Evolutionary conservation across 2,329 filamentous ascomycete species (phyloP).

Genomic region (Rhynchosporium graminicola): DNA sequence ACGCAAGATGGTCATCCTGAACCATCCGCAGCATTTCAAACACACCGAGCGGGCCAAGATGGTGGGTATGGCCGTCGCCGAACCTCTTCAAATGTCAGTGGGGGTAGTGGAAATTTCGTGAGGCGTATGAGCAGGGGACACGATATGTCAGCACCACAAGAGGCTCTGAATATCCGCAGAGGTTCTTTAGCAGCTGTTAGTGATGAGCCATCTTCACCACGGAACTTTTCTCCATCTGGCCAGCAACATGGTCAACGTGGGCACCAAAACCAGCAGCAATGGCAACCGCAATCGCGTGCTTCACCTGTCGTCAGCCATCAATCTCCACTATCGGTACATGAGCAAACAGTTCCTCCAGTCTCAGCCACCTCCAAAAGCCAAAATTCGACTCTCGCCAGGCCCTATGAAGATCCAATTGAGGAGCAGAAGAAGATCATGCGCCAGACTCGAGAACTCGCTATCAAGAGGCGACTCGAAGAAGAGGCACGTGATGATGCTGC

Average conservation of each 20-base stretch:
- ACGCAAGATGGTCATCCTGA: slow-evolving; percentile 71
- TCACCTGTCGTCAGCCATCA: slow-evolving; percentile 41
- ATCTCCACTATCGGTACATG: slow-evolving; percentile 38
- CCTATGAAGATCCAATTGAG: slow-evolving; percentile 56
- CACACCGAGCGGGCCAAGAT: slow-evolving; percentile 67
- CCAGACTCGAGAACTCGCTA: slow-evolving; percentile 67
- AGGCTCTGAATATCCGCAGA: slow-evolving; percentile 48
- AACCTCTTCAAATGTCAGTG: slow-evolving; percentile 89
- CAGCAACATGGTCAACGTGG: slow-evolving; percentile 36
- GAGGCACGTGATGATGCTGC: slow-evolving; percentile 73
- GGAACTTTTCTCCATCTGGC: slow-evolving; percentile 41
- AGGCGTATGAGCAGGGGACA: slow-evolving; percentile 41
- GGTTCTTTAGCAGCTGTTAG: slow-evolving; percentile 52
- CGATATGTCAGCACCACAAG: slow-evolving; percentile 39
- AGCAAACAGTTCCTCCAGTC: slow-evolving; percentile 39
- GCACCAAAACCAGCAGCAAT: slow-evolving; percentile 42
- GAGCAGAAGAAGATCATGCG: slow-evolving; percentile 73
- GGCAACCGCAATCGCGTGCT: slow-evolving; percentile 37
- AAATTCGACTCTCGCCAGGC: slow-evolving; percentile 37
- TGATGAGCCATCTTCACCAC: slow-evolving; percentile 53
- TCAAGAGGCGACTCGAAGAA: slow-evolving; percentile 67
- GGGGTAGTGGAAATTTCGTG: slow-evolving; percentile 72
- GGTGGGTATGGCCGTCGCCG: slow-evolving; percentile 73
- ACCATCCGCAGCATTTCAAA: slow-evolving; percentile 84
- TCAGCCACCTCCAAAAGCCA: slow-evolving; percentile 42